Conservation (phyloP, 805 yeast species). For the Sugiyamaella smithiae region DNA sequence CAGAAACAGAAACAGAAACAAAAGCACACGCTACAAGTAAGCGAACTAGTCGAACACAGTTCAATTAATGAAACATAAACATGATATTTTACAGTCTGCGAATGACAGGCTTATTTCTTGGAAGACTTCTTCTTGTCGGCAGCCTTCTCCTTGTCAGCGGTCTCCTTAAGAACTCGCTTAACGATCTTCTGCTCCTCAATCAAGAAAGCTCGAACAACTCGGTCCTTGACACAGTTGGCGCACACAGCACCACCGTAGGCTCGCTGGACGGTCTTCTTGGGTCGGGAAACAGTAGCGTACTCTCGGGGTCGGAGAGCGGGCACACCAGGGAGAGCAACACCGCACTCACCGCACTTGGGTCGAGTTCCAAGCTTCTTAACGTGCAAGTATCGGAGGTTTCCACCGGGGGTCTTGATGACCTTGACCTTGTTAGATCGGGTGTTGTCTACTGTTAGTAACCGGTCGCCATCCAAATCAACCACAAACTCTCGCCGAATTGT, state of each 20-base stretch:
- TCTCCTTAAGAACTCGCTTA: slow-evolving; percentile 98
- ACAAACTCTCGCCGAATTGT: too few relatives aligned
- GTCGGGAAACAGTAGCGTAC: slow-evolving; percentile 91
- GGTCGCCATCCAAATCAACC: too few relatives aligned
- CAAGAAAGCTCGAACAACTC: slow-evolving; percentile 99
- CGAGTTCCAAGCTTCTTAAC: slow-evolving; percentile 86
- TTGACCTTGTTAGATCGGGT: slow-evolving; percentile 99
- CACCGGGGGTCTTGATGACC: slow-evolving; percentile 99
- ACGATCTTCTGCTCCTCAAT: slow-evolving; percentile 99
- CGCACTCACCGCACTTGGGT: slow-evolving; percentile 68
- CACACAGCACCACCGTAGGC: slow-evolving; percentile 99
- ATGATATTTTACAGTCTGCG: slow-evolving; percentile 1
- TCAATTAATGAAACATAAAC: slow-evolving; percentile 1
- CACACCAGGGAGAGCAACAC: slow-evolving; percentile 74
- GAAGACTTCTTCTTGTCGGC: slow-evolving; percentile 40
- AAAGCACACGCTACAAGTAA: too few relatives aligned
- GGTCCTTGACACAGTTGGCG: slow-evolving; percentile 96
- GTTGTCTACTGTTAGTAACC: slow-evolving; percentile 63
- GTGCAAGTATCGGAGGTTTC: slow-evolving; percentile 97
- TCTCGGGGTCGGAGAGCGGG: slow-evolving; percentile 97
- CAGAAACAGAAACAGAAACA: too few relatives aligned
- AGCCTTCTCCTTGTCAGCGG: slow-evolving; percentile 82
- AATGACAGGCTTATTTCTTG: slow-evolving; percentile 28
- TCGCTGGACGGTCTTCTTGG: slow-evolving; percentile 98
- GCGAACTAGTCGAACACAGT: too few relatives aligned